phyloP scores from a whole-genome alignment of 495 filamentous ascomycete genomes.

The Tuber calosporum region DNA sequence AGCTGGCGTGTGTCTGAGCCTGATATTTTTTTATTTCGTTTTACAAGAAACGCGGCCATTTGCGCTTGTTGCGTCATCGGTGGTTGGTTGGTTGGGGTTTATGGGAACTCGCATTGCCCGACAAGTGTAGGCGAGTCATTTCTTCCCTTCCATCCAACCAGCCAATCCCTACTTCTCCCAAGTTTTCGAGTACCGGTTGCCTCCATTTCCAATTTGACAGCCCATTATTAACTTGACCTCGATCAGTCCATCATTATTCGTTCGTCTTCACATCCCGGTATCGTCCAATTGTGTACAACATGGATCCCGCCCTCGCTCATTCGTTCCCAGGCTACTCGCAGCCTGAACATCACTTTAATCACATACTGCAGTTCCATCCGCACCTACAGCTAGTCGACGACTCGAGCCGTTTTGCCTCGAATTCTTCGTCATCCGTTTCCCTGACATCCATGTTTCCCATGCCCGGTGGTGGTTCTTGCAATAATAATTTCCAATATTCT shows the following conservation, averaged over 20 bases:
- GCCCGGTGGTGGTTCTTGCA: constrained; percentile 23
- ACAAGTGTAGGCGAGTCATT: background rate
- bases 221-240: background rate
- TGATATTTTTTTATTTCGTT: background rate
- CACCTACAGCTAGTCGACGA: constrained; percentile 21
- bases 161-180: background rate
- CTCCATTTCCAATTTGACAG: background rate
- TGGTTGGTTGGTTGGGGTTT: background rate
- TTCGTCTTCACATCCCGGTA: background rate
- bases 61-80: background rate
- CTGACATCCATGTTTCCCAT: constrained; percentile 32
- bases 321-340: constrained; percentile 34
- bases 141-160: background rate
- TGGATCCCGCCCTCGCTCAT: constrained; percentile 34
- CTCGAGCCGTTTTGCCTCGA: constrained; percentile 30
- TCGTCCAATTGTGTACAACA: constrained; percentile 2
- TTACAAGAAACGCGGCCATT: background rate
- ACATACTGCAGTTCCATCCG: constrained; percentile 23
- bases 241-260: background rate
- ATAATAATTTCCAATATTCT: constrained; percentile 2
- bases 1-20: background rate
- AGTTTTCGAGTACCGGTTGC: background rate
- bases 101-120: background rate
- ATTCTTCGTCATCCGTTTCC: constrained; percentile 26
- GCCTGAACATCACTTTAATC: constrained; percentile 22